A percentile compares a stretch with the other conserved stretches of the same genome.
These are phyloP conservation scores for Nymphaea thermarum DNA, from an alignment of 164 flowering plant species.

Conservation along the genomic window DNA sequence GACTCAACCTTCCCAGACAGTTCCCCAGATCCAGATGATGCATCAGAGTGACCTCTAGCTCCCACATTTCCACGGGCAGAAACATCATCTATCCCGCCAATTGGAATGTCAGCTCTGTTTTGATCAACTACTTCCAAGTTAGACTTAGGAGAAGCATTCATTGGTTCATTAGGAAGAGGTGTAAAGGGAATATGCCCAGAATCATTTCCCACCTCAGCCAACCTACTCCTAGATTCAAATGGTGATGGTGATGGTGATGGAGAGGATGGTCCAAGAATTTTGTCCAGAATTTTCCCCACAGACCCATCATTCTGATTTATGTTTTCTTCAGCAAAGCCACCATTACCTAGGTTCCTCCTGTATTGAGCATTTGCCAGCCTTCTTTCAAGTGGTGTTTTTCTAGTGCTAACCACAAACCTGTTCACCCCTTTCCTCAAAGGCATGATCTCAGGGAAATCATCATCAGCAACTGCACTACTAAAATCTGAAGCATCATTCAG, in stretches of 20 bases:
- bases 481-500: slow-evolving; percentile 31
- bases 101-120: neutral
- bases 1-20: slow-evolving; percentile 17
- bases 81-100: slow-evolving; percentile 7
- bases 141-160: slow-evolving; percentile 27
- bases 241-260: slow-evolving; percentile 21
- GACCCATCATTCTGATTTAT: slow-evolving; percentile 12
- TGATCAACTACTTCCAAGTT: slow-evolving; percentile 2
- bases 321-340: slow-evolving; percentile 13
- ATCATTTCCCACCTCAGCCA: slow-evolving; percentile 14
- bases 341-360: slow-evolving; percentile 24
- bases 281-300: slow-evolving; percentile 25
- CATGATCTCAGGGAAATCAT: slow-evolving; percentile 67
- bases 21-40: slow-evolving; percentile 6
- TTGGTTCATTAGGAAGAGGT: slow-evolving; percentile 60
- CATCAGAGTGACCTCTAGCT: slow-evolving; percentile 7
- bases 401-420: slow-evolving; percentile 62
- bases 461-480: slow-evolving; percentile 33
- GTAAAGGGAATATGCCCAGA: slow-evolving; percentile 54
- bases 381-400: slow-evolving; percentile 65
- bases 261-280: slow-evolving; percentile 23
- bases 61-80: neutral
- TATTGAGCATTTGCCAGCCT: slow-evolving; percentile 39
- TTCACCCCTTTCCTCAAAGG: slow-evolving; percentile 64
- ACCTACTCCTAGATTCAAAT: slow-evolving; percentile 5